Evolutionary conservation across 2,329 filamentous ascomycete species (phyloP).

Genomic region (Stemphylium lycopersici): DNA sequence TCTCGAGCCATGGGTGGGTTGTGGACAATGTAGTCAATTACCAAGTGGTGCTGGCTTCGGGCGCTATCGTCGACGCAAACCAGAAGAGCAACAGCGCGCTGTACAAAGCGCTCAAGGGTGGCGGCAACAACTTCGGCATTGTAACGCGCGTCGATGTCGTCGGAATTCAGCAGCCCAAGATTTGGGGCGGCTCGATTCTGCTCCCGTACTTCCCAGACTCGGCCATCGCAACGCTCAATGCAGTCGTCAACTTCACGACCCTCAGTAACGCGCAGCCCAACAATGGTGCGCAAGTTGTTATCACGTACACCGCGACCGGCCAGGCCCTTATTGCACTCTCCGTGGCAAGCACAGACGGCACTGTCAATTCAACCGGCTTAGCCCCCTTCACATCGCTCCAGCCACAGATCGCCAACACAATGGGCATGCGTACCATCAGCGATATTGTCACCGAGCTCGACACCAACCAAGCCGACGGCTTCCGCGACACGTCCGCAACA

Average conservation of each 20-base stretch:
- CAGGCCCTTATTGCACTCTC: not conserved
- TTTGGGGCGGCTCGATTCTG: not conserved
- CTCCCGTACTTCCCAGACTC: not conserved
- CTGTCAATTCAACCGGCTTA: not conserved
- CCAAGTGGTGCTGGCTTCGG: too few relatives aligned
- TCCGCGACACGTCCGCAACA: not conserved
- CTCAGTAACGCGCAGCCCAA: not conserved
- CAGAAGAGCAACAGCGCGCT: too few relatives aligned
- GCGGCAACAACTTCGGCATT: too few relatives aligned
- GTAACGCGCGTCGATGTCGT: too few relatives aligned
- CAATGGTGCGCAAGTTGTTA: not conserved
- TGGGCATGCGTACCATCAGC: not conserved
- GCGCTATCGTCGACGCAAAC: too few relatives aligned
- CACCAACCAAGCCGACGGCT: not conserved
- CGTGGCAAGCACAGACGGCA: not conserved
- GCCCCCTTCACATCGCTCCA: not conserved
- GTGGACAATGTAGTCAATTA: too few relatives aligned
- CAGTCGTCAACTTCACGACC: not conserved
- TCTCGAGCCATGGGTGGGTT: not conserved
- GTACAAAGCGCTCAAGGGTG: too few relatives aligned
- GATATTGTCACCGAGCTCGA: not conserved
- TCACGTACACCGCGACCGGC: not conserved
- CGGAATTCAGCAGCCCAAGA: not conserved
- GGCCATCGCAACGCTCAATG: not conserved
- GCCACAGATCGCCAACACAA: not conserved